These are phyloP conservation scores for Trichoderma hamatum DNA, from an alignment of 2,329 filamentous ascomycete genomes.

Conservation along the genomic window DNA sequence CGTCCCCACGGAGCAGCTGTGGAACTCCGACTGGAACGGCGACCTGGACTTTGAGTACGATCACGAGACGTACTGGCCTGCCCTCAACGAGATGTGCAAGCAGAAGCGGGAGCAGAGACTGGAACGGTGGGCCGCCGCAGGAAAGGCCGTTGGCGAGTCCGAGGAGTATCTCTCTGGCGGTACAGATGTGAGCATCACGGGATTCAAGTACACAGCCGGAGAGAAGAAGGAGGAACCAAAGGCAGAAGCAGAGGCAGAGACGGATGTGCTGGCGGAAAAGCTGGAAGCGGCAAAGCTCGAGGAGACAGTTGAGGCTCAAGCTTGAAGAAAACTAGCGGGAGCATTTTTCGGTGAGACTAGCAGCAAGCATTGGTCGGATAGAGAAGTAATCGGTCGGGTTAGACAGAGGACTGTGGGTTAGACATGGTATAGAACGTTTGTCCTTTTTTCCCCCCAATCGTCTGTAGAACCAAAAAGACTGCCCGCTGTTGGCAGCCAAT, in stretches of 20 bases:
- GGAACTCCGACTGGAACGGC: slow-evolving; percentile 74
- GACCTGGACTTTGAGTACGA: slow-evolving; percentile 90
- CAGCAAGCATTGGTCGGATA: neutral
- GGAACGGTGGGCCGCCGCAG: slow-evolving; percentile 76
- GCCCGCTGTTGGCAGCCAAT: slow-evolving; percentile 5
- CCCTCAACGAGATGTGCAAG: slow-evolving; percentile 71
- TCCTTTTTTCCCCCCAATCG: neutral
- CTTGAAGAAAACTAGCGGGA: neutral
- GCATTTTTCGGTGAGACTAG: neutral
- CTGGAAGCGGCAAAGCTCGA: slow-evolving; percentile 25
- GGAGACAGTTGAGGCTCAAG: slow-evolving; percentile 19
- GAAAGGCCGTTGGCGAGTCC: slow-evolving; percentile 80
- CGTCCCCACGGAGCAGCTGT: slow-evolving; percentile 80
- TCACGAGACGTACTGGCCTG: slow-evolving; percentile 86
- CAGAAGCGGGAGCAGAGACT: slow-evolving; percentile 64
- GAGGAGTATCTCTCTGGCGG: slow-evolving; percentile 83
- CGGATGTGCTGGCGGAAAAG: slow-evolving; percentile 28
- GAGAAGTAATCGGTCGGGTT: neutral
- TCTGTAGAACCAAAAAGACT: neutral
- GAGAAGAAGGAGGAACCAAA: slow-evolving; percentile 31
- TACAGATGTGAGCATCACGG: slow-evolving; percentile 41
- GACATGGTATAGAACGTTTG: neutral
- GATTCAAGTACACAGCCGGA: slow-evolving; percentile 36
- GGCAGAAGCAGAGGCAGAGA: slow-evolving; percentile 24
- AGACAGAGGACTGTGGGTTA: neutral